phyloP scores from a whole-genome alignment of 148 eudicot genomes.

The Agrostemma githago region DNA sequence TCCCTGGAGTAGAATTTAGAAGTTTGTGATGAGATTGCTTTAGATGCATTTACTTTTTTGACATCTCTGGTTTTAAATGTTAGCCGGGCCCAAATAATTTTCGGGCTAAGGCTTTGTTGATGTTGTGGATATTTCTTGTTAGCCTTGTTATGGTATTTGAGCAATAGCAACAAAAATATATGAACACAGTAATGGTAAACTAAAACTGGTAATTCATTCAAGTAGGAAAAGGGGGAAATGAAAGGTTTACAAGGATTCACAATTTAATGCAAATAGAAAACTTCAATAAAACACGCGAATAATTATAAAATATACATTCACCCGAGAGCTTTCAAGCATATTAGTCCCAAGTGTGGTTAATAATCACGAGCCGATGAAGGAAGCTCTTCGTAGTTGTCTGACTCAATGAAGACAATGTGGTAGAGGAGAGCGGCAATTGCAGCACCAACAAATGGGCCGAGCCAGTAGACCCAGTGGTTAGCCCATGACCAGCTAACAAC shows the following conservation, averaged over 20 bases:
- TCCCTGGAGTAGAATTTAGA: not conserved
- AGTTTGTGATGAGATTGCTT: not conserved
- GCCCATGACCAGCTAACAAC: slow-evolving; percentile 10
- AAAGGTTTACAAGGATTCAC: slow-evolving; percentile 22
- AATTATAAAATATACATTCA: slow-evolving; percentile 12
- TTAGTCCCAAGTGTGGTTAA: not conserved
- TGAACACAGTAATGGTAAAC: not conserved
- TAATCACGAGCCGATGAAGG: slow-evolving; percentile 39
- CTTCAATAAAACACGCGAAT: slow-evolving; percentile 21
- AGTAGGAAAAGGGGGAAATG: slow-evolving; percentile 11
- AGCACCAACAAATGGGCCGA: slow-evolving; percentile 9
- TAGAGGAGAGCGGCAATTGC: not conserved
- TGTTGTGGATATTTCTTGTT: not conserved
- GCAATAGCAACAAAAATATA: not conserved
- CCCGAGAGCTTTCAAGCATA: slow-evolving; percentile 18
- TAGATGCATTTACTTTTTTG: not conserved
- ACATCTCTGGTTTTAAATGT: not conserved
- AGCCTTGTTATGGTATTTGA: not conserved
- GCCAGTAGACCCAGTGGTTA: slow-evolving; percentile 14
- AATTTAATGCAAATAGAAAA: slow-evolving; percentile 20
- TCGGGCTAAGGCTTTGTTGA: not conserved
- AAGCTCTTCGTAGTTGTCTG: slow-evolving; percentile 49
- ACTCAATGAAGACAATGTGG: slow-evolving; percentile 6
- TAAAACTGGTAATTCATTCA: slow-evolving; percentile 4
- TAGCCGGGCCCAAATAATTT: not conserved